Base-by-base conservation (phyloP, 139 green algal genomes). In the Chlamydomonas urium region DNA sequence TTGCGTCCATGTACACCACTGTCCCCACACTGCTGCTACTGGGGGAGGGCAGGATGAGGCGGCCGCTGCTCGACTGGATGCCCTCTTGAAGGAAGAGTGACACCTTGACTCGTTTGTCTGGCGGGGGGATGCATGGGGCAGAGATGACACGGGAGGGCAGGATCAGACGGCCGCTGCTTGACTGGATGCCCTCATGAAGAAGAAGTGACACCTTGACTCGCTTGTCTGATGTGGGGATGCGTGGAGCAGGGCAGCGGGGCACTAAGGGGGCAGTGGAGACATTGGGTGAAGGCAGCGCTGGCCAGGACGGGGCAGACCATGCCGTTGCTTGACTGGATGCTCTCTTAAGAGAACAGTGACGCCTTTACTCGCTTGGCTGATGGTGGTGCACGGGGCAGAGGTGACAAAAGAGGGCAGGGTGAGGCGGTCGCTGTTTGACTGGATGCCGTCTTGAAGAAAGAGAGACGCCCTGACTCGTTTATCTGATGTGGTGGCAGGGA, bases 171-270 rank as follows among this genome's bases (percentile, higher is more conserved):
- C 53, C 23, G n/a, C 24, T 63, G 10, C 21, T 31, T 6, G n/a
- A 63, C 53, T 63, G 53, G 53, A 91, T 87, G 65, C 84, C 84
- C 72, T 90, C 84, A 26, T 79, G 78, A 31, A 89, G 77, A 71
- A 90, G 87, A 5, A 92, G 79, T 31, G 81, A 88, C 28, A 90
- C 85, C 81, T 89, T 90, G 47, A 92, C 74, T 0, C 82, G 67
- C 66, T 81, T 84, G 66, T 81, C 74, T 19, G 53, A 14, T 31
- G 53, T 28, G n/a, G n/a, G n/a, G n/a, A n/a, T n/a, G n/a, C n/a
- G n/a, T n/a, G n/a, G n/a, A n/a, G n/a, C n/a, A n/a, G n/a, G n/a
- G n/a, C n/a, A n/a, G n/a, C n/a, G n/a, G n/a, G n/a, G n/a, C n/a
- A n/a, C n/a, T n/a, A n/a, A n/a, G n/a, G n/a, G n/a, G n/a, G n/a